These are phyloP conservation scores for Aspergillus candidus DNA, from an alignment of 2,329 filamentous ascomycete genomes.

Conservation along the genomic window DNA sequence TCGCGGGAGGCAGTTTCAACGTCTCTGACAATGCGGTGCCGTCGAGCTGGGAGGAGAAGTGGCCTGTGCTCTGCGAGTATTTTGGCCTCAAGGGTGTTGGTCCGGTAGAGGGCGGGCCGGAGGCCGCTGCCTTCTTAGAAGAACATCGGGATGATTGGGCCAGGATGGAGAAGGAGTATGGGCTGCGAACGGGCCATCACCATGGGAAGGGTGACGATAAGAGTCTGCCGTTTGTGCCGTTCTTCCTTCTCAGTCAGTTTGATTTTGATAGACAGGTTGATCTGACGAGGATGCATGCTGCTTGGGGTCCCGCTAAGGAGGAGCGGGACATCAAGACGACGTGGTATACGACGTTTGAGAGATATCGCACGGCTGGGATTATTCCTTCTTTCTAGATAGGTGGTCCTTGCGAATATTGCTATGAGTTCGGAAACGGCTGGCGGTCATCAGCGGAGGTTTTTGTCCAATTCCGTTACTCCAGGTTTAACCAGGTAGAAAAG, in stretches of 20 bases:
- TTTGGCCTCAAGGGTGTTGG: slow-evolving; percentile 2
- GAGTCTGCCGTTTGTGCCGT: slow-evolving; percentile 1
- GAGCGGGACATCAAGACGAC: background rate
- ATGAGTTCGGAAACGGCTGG: too few relatives aligned
- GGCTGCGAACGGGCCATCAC: background rate
- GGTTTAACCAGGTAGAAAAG: too few relatives aligned
- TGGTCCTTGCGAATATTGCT: too few relatives aligned
- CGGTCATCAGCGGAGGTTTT: too few relatives aligned
- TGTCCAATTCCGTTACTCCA: too few relatives aligned
- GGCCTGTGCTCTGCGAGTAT: slow-evolving; percentile 1
- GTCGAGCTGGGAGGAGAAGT: slow-evolving; percentile 1
- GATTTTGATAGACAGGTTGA: slow-evolving; percentile 2
- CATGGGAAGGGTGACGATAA: background rate
- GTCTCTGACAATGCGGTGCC: background rate
- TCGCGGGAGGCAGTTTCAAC: background rate
- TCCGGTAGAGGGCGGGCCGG: slow-evolving; percentile 1
- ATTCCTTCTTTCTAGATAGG: background rate
- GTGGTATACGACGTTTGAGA: slow-evolving; percentile 1
- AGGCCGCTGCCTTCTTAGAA: background rate
- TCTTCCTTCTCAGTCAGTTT: background rate
- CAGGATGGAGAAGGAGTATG: slow-evolving; percentile 1
- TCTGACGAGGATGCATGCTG: background rate
- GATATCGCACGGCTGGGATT: background rate
- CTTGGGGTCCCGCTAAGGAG: background rate
- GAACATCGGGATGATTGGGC: slow-evolving; percentile 1